Evolutionary conservation across 2,329 filamentous ascomycete genomes (phyloP).

Genomic region (Neonectria sp.): DNA sequence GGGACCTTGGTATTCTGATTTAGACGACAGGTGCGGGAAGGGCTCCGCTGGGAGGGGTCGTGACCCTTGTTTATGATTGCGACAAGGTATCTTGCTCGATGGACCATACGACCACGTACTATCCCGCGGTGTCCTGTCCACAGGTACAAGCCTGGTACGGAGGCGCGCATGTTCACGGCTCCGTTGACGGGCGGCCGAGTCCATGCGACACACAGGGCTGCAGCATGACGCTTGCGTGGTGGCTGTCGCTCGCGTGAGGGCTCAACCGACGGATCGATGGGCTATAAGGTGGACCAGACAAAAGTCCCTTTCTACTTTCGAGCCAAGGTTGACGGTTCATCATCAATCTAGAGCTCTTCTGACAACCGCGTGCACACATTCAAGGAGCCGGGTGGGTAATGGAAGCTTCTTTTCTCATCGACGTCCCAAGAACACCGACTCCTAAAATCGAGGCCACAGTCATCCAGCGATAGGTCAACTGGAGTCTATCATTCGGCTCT

Average conservation of each 20-base stretch:
- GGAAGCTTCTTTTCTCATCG: too few species aligned
- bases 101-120: too few species aligned
- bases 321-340: not conserved
- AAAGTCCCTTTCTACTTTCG: constrained; percentile 26
- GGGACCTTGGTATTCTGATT: not conserved
- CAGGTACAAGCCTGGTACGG: not conserved
- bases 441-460: too few species aligned
- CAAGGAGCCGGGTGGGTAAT: not conserved
- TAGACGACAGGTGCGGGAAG: not conserved
- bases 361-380: constrained; percentile 12
- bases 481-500: too few species aligned
- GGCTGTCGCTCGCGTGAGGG: constrained; percentile 13
- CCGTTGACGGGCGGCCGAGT: too few species aligned
- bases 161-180: too few species aligned
- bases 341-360: constrained; percentile 9
- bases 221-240: constrained; percentile 26
- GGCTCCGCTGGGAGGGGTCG: not conserved
- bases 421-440: not conserved
- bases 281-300: constrained; percentile 19
- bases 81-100: not conserved
- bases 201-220: constrained; percentile 9
- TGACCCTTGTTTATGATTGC: not conserved
- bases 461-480: too few species aligned
- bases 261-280: constrained; percentile 11
- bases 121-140: not conserved